phyloP scores from a whole-genome alignment of 306 rosid species.

The Prunus armeniaca region DNA sequence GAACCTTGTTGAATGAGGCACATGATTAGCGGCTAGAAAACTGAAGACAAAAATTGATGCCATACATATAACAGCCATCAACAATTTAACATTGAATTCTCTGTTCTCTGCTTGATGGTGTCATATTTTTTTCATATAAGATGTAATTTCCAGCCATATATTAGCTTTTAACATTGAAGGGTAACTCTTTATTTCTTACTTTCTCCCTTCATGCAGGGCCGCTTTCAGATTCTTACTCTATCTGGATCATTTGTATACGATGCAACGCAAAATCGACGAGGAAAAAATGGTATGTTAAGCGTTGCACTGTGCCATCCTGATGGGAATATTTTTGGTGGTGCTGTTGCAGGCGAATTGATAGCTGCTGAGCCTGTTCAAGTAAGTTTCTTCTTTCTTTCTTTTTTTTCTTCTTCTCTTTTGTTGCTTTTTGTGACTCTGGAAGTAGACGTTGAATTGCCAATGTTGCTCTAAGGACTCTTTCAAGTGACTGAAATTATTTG shows the following conservation, averaged over 20 bases:
- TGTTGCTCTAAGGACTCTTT: too few species aligned
- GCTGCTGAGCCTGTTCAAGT: conserved; percentile 59
- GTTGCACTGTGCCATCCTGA: conserved; percentile 35
- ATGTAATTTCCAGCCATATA: background rate
- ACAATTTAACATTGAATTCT: too few species aligned
- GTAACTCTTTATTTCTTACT: background rate
- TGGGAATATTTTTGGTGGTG: conserved; percentile 49
- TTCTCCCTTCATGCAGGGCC: conserved; percentile 38
- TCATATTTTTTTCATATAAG: too few species aligned
- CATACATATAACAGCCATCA: background rate
- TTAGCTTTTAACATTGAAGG: background rate
- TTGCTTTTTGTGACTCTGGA: too few species aligned
- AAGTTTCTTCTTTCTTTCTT: background rate
- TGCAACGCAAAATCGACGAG: background rate
- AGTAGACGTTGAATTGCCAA: too few species aligned
- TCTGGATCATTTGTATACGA: conserved; percentile 35
- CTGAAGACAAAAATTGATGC: background rate
- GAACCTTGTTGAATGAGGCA: background rate
- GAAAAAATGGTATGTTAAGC: conserved; percentile 23
- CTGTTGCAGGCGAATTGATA: conserved; percentile 33
- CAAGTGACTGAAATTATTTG: too few species aligned
- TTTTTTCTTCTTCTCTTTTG: background rate
- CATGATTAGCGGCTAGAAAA: background rate
- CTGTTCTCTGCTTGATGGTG: too few species aligned
- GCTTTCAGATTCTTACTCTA: conserved; percentile 46